Evolutionary conservation across 2,329 filamentous ascomycete species (phyloP).

Genomic region (Sarocladium kiliense): DNA sequence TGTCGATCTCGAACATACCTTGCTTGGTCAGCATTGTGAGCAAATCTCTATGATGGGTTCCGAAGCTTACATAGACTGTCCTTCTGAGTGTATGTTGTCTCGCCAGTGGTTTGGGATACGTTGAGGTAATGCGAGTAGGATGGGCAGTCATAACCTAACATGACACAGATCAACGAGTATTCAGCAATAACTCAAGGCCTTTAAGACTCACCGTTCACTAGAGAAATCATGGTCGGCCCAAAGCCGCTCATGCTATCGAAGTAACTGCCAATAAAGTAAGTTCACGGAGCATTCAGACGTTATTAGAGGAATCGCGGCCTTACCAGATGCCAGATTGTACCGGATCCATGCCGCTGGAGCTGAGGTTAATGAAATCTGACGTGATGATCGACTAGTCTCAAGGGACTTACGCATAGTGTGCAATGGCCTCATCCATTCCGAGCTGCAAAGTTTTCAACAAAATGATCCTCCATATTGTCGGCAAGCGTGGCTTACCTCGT

Average conservation of each 20-base stretch:
- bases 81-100: conserved; percentile 36
- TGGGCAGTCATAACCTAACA: conserved; percentile 43
- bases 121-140: conserved; percentile 42
- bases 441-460: conserved; percentile 22
- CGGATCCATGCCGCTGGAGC: not conserved
- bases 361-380: not conserved
- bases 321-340: conserved; percentile 2
- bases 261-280: not conserved
- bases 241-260: not conserved
- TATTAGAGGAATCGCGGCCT: too few relatives aligned
- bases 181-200: too few relatives aligned
- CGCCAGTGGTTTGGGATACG: conserved; percentile 33
- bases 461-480: too few relatives aligned
- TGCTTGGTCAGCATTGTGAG: not conserved
- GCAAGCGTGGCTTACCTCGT: conserved; percentile 34
- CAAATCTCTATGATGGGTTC: not conserved
- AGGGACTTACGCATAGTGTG: conserved; percentile 36
- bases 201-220: not conserved
- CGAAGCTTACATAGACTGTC: conserved; percentile 40
- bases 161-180: not conserved
- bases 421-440: conserved; percentile 45
- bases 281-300: too few relatives aligned
- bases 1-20: conserved; percentile 43
- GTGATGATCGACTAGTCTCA: not conserved
- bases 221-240: not conserved